These are phyloP conservation scores for Penicillium pulvis DNA, from an alignment of 495 filamentous ascomycete genomes.

Conservation along the genomic window DNA sequence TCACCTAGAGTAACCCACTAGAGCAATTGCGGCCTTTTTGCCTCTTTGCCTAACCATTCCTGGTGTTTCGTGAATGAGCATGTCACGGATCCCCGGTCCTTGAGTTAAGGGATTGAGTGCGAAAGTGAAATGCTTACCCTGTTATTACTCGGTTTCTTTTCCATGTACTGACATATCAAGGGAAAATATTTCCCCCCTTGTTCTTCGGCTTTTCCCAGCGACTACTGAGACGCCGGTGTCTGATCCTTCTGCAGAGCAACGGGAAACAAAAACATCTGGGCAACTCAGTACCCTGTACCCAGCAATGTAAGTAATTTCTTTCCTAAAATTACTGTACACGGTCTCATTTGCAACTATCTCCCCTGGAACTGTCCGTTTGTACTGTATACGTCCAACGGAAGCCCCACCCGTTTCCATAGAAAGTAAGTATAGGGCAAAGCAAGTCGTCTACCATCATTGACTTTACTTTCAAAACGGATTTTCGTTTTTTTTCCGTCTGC, in stretches of 20 bases:
- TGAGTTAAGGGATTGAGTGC: not conserved
- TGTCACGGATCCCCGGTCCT: conserved; percentile 19
- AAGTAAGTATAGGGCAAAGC: conserved; percentile 18
- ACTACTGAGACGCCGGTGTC: conserved; percentile 13
- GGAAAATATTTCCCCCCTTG: not conserved
- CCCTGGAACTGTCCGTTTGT: conserved; percentile 8
- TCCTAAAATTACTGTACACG: conserved; percentile 18
- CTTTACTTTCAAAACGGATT: conserved; percentile 17
- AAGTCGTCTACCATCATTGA: conserved; percentile 12
- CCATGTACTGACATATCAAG: not conserved
- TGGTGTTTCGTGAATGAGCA: not conserved
- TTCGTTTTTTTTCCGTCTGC: conserved; percentile 15
- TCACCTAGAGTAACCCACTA: conserved; percentile 7
- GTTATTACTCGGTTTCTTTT: not conserved
- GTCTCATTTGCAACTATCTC: conserved; percentile 26
- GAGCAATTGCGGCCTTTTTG: conserved; percentile 8
- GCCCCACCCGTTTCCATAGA: conserved; percentile 29
- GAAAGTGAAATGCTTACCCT: not conserved
- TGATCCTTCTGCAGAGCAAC: conserved; percentile 14
- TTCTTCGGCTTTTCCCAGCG: conserved; percentile 23
- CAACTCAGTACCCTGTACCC: not conserved
- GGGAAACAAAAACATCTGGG: not conserved
- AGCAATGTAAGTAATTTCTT: not conserved
- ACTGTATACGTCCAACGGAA: conserved; percentile 18
- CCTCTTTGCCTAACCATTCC: conserved; percentile 5